Evolutionary conservation across 2,329 filamentous ascomycete species (phyloP).

Genomic region (Microdochium trichocladiopsis): DNA sequence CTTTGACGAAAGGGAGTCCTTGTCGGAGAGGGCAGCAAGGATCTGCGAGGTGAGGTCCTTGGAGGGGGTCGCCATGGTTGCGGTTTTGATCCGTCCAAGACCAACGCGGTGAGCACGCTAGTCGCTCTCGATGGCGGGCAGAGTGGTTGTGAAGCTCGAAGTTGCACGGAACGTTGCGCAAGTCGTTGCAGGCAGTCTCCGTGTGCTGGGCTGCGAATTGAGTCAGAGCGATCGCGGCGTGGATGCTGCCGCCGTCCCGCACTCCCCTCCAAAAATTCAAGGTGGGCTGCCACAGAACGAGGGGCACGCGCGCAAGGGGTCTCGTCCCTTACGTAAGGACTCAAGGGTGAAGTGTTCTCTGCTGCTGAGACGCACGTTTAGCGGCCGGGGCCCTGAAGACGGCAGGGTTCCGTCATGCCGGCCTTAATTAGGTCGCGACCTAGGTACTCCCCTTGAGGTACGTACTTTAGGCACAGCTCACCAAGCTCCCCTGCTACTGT

Average conservation of each 20-base stretch:
- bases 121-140: background rate
- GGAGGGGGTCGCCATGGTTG: slow-evolving; percentile 15
- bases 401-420: too few relatives aligned
- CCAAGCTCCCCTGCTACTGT: too few relatives aligned
- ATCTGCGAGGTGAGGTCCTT: slow-evolving; percentile 58
- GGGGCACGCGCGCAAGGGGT: background rate
- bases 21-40: slow-evolving; percentile 56
- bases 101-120: background rate
- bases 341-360: background rate
- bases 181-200: background rate
- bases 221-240: background rate
- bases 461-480: too few relatives aligned
- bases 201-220: background rate
- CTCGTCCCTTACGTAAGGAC: background rate
- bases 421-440: too few relatives aligned
- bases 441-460: too few relatives aligned
- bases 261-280: background rate
- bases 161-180: background rate
- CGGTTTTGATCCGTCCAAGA: background rate
- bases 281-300: background rate
- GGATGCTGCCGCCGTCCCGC: background rate
- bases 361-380: too few relatives aligned
- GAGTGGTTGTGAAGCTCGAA: background rate
- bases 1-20: slow-evolving; percentile 59
- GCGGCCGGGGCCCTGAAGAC: too few relatives aligned